Base-by-base conservation (phyloP, 257 asterid species). In the Craterostigma plantagineum region DNA sequence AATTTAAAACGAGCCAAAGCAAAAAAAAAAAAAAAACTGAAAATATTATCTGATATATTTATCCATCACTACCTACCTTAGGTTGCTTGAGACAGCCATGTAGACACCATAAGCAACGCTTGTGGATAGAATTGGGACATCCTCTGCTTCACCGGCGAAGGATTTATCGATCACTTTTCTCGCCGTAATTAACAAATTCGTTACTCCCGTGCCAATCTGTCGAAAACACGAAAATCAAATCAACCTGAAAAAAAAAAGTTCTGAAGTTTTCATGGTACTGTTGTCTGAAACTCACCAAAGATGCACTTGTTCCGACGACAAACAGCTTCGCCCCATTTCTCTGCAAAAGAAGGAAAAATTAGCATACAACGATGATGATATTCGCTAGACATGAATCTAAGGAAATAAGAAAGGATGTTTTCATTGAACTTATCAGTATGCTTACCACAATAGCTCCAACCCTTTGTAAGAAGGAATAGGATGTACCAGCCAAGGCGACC, bases 401-500 rank as follows among this genome's bases (percentile, higher is more conserved):
- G 40, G 12, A 9, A 43, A 15, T 14, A 43, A 9, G 10, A 7
- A 43, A 11, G 8, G 14, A 14, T 11, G 8, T 40, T 10, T 14
- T 2, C 16, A 40, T 3, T n/a, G 45, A 8, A 17, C 11, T 27
- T n/a, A 34, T 11, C 14, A 48, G 40, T 30, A 27, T 8, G n/a
- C 64, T 49, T 58, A 87, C 97, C 85, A 63, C 78, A 34, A 87
- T 74, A 44, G 97, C 91, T 42, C 97, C 97, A 3, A 70, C 16
- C 60, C 97, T 71, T 55, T 87, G 91, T 18, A 73, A 45, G 51
- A 74, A 51, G 0, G 97, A 62, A 56, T 81, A 87, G 42, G 97
- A 73, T 46, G 93, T 69, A 14, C 97, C 97, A n/a, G 92, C 69
- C 72, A 87, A 66, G 33, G 91, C 95, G 60, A 87, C 85, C 96